Percentiles rank a stretch among this genome's conserved stretches.
phyloP scores from a whole-genome alignment of 768 basidiomycete species.

The Sistotremastrum niveocremeum region DNA sequence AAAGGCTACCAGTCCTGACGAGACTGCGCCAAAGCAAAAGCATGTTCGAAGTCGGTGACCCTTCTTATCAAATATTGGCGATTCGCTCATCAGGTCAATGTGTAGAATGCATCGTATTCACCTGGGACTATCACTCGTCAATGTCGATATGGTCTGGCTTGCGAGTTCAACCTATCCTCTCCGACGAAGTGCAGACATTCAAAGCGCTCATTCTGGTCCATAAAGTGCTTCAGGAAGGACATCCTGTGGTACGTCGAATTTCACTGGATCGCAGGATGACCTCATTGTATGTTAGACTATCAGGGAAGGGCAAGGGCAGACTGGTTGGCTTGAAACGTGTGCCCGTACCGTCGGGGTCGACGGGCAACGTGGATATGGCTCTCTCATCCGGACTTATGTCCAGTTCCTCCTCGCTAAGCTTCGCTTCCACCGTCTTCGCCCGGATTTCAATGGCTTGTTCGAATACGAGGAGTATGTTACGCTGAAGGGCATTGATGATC shows the following conservation, averaged over 20 bases:
- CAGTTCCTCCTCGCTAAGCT: conserved; percentile 93
- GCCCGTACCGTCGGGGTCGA: conserved; percentile 76
- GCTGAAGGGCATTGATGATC: conserved; percentile 94
- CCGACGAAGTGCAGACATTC: conserved; percentile 97
- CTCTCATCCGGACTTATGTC: conserved; percentile 90
- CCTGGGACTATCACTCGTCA: conserved; percentile 98
- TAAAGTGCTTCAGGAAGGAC: conserved; percentile 96
- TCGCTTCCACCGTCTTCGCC: conserved; percentile 86
- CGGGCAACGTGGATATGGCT: conserved; percentile 74
- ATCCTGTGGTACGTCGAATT: conserved; percentile 58
- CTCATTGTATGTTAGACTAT: conserved; percentile 46
- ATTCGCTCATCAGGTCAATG: conserved; percentile 1
- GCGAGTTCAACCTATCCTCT: conserved; percentile 89
- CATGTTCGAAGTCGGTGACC: conserved; percentile 83
- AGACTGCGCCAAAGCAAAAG: conserved; percentile 96
- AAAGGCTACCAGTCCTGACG: conserved; percentile 93
- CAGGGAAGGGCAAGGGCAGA: conserved; percentile 94
- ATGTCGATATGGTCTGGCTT: conserved; percentile 97
- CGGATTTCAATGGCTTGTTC: conserved; percentile 97
- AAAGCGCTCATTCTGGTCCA: conserved; percentile 96
- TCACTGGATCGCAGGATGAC: conserved; percentile 9
- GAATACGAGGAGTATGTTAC: conserved; percentile 99
- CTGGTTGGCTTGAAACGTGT: conserved; percentile 96
- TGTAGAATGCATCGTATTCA: conserved; percentile 93
- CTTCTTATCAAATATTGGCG: not conserved